Evolutionary conservation across 2,329 filamentous ascomycete genomes (phyloP), one percentile per base, ranked within the genome.

Genomic region (Fulvia fulva): DNA sequence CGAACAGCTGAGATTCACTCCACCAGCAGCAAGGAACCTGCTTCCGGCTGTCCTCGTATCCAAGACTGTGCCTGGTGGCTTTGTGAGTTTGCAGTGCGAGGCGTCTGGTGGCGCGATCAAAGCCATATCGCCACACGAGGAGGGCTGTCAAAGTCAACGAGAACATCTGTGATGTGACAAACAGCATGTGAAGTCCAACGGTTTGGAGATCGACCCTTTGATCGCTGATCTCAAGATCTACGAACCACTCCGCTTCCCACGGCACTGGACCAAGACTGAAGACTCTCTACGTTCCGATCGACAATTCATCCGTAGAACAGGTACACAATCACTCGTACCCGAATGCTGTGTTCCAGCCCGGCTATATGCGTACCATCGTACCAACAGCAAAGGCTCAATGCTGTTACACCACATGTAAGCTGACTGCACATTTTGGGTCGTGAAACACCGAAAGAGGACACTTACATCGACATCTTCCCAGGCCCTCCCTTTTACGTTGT

Each of bases 401-500:
- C 63, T 65, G 45, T 54, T 53, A 34, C 49, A 50, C 45, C 45
- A 53, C 45, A 43, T 50, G 58, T 63, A 57, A 63, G 63, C 63
- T 63, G 55, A 56, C 53, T 53, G 57, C 46, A 44, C 22, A 16
- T 23, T 19, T 49, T 26, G 57, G 37, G 8, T 28, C 41, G 23
- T 16, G 23, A 28, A 14, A 25, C 45, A 26, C 25, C 16, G 21
- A 16, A 44, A 55, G 37, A 50, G 41, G 34, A 55, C 14, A 60
- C 59, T 57, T 51, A 62, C 59, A 63, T 86, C 83, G 52, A 81
- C 76, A 65, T 85, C 91, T 77, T 96, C 91, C 92, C 93, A 97
- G 66, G 90, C 89, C 65, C 93, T 84, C 62, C 93, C 93, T 73
- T 94, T 87, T 26, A 97, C 91, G 55, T 89, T 87, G 65, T 87